Base-by-base conservation (phyloP, 805 yeast species). In the Cyberlindnera subsufficiens region DNA sequence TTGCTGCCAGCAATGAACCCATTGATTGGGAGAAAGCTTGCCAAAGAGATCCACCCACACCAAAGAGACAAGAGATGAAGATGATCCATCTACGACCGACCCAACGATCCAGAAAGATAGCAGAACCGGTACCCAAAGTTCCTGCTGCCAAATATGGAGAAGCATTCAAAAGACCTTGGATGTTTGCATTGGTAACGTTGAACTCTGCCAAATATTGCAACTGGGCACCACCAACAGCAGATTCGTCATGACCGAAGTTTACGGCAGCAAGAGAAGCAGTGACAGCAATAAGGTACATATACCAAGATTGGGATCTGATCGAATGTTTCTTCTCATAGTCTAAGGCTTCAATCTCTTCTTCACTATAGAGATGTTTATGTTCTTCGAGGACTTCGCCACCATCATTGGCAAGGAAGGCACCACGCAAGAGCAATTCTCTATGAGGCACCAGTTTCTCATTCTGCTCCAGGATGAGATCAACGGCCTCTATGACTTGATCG, bases 191-290 rank as follows among this genome's bases (percentile, higher is more conserved):
- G 2, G 59, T 47, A 33, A 75, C 65, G 2, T 72, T 72, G 49
- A 79, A 70, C 30, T 66, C 67, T 16, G 51, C 47, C 9, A 78
- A 76, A 51, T 69, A 78, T 48, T 72, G 75, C 19, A 80, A 58
- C 38, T 74, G 76, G 18, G 87, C 87, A 31, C 87, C 88, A 49
- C 81, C 80, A 45, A 78, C 66, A 9, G 80, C 86, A 6, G 86
- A 74, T 58, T 82, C 85, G 58, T 82, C 88, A 85, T 79, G 79
- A 41, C 88, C 88, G 56, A 73, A 77, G 39, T 80, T 84, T 5
- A 83, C 80, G 4, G 85, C 82, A 15, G 78, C 77, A 38, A 55
- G 51, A 1, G 62, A 58, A 8, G 62, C 53, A n/a, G 85, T 79
- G 68, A 80, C 66, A 3, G 86, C 80, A 37, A 83, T 78, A 54